Conservation (phyloP, 1,139 yeast species). For the Suhomyces bribrorum region DNA sequence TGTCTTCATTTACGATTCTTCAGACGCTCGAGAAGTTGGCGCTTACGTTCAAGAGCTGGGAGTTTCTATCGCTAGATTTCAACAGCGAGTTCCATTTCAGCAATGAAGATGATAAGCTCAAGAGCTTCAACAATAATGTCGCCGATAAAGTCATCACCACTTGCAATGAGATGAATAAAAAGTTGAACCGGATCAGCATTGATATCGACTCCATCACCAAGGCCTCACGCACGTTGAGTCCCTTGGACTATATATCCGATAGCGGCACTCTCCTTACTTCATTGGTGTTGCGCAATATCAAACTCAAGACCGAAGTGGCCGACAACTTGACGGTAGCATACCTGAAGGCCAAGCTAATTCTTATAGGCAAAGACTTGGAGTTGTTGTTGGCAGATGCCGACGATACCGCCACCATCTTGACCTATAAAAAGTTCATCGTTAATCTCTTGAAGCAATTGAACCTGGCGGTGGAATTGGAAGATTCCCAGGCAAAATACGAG, state of each 20-base stretch:
- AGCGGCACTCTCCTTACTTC: slow-evolving; percentile 60
- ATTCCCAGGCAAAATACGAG: slow-evolving; percentile 54
- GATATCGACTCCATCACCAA: slow-evolving; percentile 51
- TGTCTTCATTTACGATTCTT: slow-evolving; percentile 46
- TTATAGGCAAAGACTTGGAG: slow-evolving; percentile 58
- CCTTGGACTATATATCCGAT: slow-evolving; percentile 53
- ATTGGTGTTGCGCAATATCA: slow-evolving; percentile 49
- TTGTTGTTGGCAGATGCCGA: slow-evolving; percentile 28
- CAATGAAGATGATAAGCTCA: slow-evolving; percentile 31
- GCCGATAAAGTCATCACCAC: slow-evolving; percentile 51
- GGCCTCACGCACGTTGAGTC: slow-evolving; percentile 42
- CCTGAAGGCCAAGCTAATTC: slow-evolving; percentile 55
- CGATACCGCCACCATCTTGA: slow-evolving; percentile 37
- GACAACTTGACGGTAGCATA: slow-evolving; percentile 55
- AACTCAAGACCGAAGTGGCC: slow-evolving; percentile 48
- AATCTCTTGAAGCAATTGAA: slow-evolving; percentile 54
- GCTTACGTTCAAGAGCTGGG: slow-evolving; percentile 54
- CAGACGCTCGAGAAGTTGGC: slow-evolving; percentile 54
- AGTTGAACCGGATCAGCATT: slow-evolving; percentile 40
- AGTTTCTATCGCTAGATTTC: slow-evolving; percentile 55
- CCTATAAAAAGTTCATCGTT: slow-evolving; percentile 54
- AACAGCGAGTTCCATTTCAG: slow-evolving; percentile 45
- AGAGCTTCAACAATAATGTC: slow-evolving; percentile 47
- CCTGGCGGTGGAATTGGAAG: slow-evolving; percentile 49
- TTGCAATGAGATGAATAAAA: slow-evolving; percentile 49